Base-by-base conservation (phyloP, 2,329 filamentous ascomycete genomes). In the Talaromyces rugulosus region DNA sequence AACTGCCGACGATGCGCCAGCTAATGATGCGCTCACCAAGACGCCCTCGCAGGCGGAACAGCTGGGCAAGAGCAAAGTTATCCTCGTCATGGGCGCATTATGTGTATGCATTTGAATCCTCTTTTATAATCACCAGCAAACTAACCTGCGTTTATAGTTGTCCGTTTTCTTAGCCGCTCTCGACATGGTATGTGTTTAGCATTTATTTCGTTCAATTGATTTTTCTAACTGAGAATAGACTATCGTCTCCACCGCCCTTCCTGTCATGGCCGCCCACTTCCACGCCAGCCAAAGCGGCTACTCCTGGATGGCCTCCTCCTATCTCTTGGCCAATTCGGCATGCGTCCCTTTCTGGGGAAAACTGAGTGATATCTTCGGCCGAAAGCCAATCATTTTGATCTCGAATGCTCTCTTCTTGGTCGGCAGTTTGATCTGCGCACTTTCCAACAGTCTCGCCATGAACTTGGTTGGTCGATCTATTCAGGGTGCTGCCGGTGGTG, bases 351-450 rank as follows among this genome's bases (percentile, higher is more conserved):
- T 84, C 34, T 87, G 85, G 84, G 85, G 85, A 27, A 88, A 88
- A 68, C 74, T 88, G 27, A 85, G 83, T 52, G 87, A 89, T 66
- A 89, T 89, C 62, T 89, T 84, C 75, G 87, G 87, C 2, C 79
- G 87, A 47, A 90, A 89, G 67, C 82, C 82, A 12, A 81, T 87
- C 56, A 75, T 89, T 33, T 75, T 89, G 14, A 67, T 82, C 3
- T 85, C 85, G 18, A 87, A 87, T 62, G 74, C 81, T 18, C 75
- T 87, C 28, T 90, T 89, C 75, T 81, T 89, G 60, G 72, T 86
- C 16, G 86, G 85, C 28, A 87, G 84, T 36, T 72, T 88, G 59
- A 77, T 89, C n/a, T 84, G 84, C 44, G 87, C 81, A 1, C 68
- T 87, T 30, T 78, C 84, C 7, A 78, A 80, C 60, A 85, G 80